Percentiles rank a stretch among this genome's conserved stretches.
phyloP scores from a whole-genome alignment of 306 rosid genomes.

The Oxytropis ochrocephala region DNA sequence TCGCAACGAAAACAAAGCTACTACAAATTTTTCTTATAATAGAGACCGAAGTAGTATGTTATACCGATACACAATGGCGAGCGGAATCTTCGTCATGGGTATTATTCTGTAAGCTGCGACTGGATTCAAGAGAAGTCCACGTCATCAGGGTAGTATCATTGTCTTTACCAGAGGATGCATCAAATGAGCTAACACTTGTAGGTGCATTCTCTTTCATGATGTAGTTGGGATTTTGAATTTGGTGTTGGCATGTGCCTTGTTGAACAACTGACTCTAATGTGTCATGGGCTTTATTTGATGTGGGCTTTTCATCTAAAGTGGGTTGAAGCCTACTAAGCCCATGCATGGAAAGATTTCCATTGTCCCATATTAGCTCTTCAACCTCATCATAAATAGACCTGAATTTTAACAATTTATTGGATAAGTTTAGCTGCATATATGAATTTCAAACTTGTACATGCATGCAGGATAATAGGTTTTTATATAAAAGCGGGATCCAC shows the following conservation, averaged over 20 bases:
- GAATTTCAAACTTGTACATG: too few relatives aligned
- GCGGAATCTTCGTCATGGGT: conserved; percentile 43
- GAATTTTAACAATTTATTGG: background rate
- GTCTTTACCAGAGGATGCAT: conserved; percentile 34
- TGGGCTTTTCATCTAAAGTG: too few relatives aligned
- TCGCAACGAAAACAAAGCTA: too few relatives aligned
- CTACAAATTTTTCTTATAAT: too few relatives aligned
- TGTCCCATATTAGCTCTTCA: conserved; percentile 52
- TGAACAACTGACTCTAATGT: conserved; percentile 61
- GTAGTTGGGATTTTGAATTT: conserved; percentile 13
- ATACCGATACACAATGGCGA: conserved; percentile 36
- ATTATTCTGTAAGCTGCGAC: conserved; percentile 31
- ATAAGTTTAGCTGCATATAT: too few relatives aligned
- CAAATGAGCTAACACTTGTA: conserved; percentile 7
- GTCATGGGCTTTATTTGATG: conserved; percentile 30
- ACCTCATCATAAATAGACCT: conserved; percentile 40
- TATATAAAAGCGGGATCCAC: too few relatives aligned
- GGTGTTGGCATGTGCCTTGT: conserved; percentile 39
- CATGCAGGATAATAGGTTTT: too few relatives aligned
- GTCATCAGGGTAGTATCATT: conserved; percentile 42
- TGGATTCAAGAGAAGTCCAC: conserved; percentile 51
- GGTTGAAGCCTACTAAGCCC: conserved; percentile 44
- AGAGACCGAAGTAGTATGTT: too few relatives aligned
- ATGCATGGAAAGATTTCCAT: conserved; percentile 45
- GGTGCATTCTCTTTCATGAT: background rate